Base-by-base conservation (phyloP, 495 filamentous ascomycete species). In the Penicillium antarcticum region DNA sequence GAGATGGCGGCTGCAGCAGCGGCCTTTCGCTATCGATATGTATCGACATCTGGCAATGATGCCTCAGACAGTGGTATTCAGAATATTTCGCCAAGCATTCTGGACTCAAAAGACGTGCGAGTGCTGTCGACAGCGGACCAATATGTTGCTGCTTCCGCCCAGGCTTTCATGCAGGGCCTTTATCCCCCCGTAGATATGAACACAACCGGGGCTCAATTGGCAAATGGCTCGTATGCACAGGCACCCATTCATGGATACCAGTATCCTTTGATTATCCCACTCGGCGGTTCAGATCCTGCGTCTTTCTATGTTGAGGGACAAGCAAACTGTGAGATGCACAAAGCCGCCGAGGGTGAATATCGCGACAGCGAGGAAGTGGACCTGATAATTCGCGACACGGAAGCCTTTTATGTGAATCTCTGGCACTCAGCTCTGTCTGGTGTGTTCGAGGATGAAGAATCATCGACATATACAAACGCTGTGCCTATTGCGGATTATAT, bases 121-220 rank as follows among this genome's bases (percentile, higher is more conserved):
- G 64, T 81, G 33, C 43, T 70, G n/a, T 63, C 77, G 0, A 68
- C 69, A 7, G 70, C 78, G 32, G 67, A 81, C 47, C 70, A 79
- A 39, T 74, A 74, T 46, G 70, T 76, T 13, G 63, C 76, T 42
- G 81, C 73, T 16, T 87, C 87, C 4, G 87, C 86, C 1, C 76
- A 85, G 56, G 87, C 83, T 5, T 95, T 92, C 61, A 75, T 92
- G 60, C 87, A 92, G 70, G 89, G 86, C 8, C 72, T 95, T 8
- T 95, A 95, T 61, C 89, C 89, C 13, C 87, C 90, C 3, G 73
- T 80, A 17, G 57, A 66, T 16, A 56, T 63, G 11, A 67, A 74
- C 16, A 59, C 69, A 18, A 73, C 77, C 41, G 72, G 67, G 39
- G 37, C 57, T 14, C 64, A 76, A 21, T 57, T 62, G 5, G 80